These are phyloP conservation scores for Gossypium aridum DNA, from an alignment of 441 rosid species.

Conservation along the genomic window DNA sequence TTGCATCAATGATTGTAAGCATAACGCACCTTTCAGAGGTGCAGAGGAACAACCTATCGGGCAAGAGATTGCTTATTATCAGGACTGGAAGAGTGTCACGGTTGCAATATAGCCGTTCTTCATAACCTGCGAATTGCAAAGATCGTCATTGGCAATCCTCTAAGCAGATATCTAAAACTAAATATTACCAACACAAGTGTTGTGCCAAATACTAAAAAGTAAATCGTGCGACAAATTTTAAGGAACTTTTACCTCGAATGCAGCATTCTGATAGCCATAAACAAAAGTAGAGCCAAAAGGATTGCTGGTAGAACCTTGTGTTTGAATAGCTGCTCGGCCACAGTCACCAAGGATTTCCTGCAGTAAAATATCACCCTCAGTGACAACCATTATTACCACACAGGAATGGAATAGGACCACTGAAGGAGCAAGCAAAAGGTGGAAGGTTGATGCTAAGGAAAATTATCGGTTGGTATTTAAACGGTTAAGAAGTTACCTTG, in stretches of 20 bases:
- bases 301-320: constrained; percentile 90
- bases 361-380: constrained; percentile 3
- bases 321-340: constrained; percentile 97
- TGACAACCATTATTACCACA: constrained; percentile 5
- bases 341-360: constrained; percentile 96
- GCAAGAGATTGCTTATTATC: constrained; percentile 30
- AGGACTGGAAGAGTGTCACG: constrained; percentile 80
- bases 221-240: neutral
- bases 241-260: constrained; percentile 70
- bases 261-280: constrained; percentile 87
- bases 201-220: neutral
- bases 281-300: constrained; percentile 97
- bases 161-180: neutral
- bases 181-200: neutral
- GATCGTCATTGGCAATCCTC: constrained; percentile 17
- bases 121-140: constrained; percentile 65
- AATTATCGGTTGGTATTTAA: neutral
- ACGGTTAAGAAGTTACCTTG: constrained; percentile 46
- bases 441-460: neutral
- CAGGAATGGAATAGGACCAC: neutral
- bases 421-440: neutral
- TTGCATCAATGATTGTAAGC: constrained; percentile 16
- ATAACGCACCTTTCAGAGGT: constrained; percentile 9
- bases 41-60: constrained; percentile 17
- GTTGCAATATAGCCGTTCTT: constrained; percentile 90